Percentiles rank a stretch among this genome's conserved stretches.
phyloP scores from a whole-genome alignment of 2,329 filamentous ascomycete species.

The Calcarisporium arbuscula region DNA sequence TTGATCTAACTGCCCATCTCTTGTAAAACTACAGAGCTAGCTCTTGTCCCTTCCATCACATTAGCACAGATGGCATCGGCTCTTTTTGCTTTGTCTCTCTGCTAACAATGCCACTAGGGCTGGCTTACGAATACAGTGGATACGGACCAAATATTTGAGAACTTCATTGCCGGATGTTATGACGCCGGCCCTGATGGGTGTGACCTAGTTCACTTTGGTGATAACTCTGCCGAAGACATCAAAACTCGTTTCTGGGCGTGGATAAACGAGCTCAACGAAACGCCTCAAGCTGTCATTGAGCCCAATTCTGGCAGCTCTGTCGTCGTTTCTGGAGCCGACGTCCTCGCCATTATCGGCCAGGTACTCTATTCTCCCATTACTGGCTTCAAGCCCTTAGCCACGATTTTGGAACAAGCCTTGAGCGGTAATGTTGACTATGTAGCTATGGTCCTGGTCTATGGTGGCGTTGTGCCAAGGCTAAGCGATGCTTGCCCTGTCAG shows the following conservation, averaged over 20 bases:
- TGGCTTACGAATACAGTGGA: conserved; percentile 32
- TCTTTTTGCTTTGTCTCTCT: not conserved
- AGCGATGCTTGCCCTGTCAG: conserved; percentile 14
- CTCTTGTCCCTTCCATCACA: not conserved
- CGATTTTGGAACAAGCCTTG: conserved; percentile 12
- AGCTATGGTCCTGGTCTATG: not conserved
- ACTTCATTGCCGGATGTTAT: conserved; percentile 31
- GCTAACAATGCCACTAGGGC: conserved; percentile 12
- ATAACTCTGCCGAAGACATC: conserved; percentile 22
- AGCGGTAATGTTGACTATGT: conserved; percentile 10
- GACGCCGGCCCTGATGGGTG: conserved; percentile 19
- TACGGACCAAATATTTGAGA: conserved; percentile 25
- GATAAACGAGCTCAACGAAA: conserved; percentile 19
- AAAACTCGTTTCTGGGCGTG: conserved; percentile 24
- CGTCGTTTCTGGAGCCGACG: conserved; percentile 24
- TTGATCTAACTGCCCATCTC: not conserved
- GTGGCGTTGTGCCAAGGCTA: conserved; percentile 12
- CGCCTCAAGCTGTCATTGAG: conserved; percentile 17
- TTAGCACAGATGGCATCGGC: not conserved
- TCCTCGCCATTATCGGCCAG: conserved; percentile 18
- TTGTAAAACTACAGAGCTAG: not conserved
- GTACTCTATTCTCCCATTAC: conserved; percentile 24
- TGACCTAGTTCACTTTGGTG: conserved; percentile 18
- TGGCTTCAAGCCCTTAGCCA: conserved; percentile 9
- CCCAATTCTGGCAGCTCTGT: conserved; percentile 14